Conservation (phyloP, 139 green algal genomes). For the Diplosphaera chodatii region DNA sequence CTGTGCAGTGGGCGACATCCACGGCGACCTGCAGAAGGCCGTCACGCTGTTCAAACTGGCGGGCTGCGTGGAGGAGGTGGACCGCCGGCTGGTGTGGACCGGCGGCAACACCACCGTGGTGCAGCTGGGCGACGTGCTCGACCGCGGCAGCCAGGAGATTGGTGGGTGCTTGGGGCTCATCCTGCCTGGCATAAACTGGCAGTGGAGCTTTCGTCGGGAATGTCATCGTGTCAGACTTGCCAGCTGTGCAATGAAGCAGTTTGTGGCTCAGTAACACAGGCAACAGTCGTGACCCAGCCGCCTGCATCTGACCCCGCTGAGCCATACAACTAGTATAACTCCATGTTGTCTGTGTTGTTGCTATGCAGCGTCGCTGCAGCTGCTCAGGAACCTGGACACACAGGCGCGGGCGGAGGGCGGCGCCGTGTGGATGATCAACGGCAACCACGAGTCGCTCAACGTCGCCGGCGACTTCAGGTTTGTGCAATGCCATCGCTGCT, state of each 20-base stretch:
- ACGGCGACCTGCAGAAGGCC: conserved; percentile 82
- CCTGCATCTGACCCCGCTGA: too few species aligned
- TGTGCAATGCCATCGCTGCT: too few species aligned
- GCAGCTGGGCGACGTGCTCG: conserved; percentile 88
- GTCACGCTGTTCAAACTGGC: conserved; percentile 63
- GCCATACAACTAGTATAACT: too few species aligned
- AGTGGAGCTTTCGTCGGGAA: too few species aligned
- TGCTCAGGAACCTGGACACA: conserved; percentile 72
- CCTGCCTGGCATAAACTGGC: too few species aligned
- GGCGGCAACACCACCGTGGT: conserved; percentile 80
- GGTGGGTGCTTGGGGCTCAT: too few species aligned
- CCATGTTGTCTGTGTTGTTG: not conserved
- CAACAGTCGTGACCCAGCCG: too few species aligned
- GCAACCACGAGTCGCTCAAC: conserved; percentile 91
- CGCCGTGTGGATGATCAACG: conserved; percentile 88
- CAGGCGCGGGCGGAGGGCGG: conserved; percentile 70
- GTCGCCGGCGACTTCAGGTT: conserved; percentile 79
- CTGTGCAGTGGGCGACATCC: conserved; percentile 79
- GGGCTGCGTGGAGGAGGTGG: conserved; percentile 50
- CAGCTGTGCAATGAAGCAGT: too few species aligned
- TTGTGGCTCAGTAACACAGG: too few species aligned
- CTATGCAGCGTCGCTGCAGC: conserved; percentile 63
- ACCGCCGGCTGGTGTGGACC: conserved; percentile 49
- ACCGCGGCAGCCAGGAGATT: conserved; percentile 84
- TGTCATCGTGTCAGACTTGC: too few species aligned